Percentiles rank a stretch among this genome's conserved stretches.
Evolutionary conservation across 1,284 basidiomycete genomes (phyloP).

Genomic region (Bondarzewia mesenterica): DNA sequence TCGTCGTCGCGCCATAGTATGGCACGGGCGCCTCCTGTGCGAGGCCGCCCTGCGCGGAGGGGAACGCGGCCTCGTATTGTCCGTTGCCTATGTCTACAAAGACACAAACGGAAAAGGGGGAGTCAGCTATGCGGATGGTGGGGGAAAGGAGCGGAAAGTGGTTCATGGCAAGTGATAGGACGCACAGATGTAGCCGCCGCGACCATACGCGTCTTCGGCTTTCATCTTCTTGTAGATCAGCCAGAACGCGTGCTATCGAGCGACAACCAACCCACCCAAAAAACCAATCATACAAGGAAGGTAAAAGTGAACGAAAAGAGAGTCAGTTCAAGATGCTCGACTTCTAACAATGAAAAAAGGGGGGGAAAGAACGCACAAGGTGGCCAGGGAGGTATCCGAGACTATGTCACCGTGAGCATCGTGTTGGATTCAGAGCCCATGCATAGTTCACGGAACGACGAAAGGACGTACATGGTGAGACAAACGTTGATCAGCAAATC

Average conservation of each 20-base stretch:
- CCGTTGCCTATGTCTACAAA: constrained; percentile 47
- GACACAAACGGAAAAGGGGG: not conserved
- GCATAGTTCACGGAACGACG: too few relatives aligned
- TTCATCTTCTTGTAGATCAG: constrained; percentile 51
- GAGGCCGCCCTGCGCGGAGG: not conserved
- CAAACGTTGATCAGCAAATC: constrained; percentile 77
- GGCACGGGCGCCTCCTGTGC: constrained; percentile 1
- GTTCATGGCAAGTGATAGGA: constrained; percentile 5
- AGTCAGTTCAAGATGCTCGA: constrained; percentile 1
- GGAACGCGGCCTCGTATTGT: constrained; percentile 28
- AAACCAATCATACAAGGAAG: too few relatives aligned
- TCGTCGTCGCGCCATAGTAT: constrained; percentile 8
- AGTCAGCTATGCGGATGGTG: not conserved
- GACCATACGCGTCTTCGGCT: constrained; percentile 53
- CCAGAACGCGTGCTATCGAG: constrained; percentile 36
- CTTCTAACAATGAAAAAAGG: not conserved
- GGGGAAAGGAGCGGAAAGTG: not conserved
- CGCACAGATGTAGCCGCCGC: constrained; percentile 40
- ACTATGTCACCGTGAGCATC: too few relatives aligned
- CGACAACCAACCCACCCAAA: not conserved
- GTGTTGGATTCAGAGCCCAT: too few relatives aligned
- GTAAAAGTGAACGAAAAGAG: not conserved
- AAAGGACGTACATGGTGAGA: constrained; percentile 53
- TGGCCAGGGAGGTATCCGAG: constrained; percentile 73
- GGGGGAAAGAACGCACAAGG: constrained; percentile 32